Evolutionary conservation across 2,329 filamentous ascomycete species (phyloP), one percentile per base, ranked within the genome.

Genomic region (Lasiodiplodia sp.): DNA sequence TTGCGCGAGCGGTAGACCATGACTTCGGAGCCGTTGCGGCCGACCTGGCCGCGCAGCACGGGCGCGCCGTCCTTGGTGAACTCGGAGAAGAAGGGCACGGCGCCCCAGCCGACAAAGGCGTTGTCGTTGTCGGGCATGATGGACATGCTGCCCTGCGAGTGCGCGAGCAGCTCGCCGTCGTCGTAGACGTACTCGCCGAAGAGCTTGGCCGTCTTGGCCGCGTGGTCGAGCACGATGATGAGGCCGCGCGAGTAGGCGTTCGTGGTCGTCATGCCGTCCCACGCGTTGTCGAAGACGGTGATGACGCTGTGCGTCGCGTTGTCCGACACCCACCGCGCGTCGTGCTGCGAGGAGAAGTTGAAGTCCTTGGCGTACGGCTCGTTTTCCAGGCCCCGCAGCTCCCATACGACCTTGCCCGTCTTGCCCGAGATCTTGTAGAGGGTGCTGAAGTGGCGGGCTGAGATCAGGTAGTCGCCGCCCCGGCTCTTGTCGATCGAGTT

Each of bases 61-160:
- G 31, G 31, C 1, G 31, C 8, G 31, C 31, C 31, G 31, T 34
- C 31, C 7, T 7, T 10, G 31, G 7, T 7, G 31, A 34, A 34
- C 64, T 84, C 82, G 8, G 82, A 82, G 23, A 80, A 78, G 47
- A 81, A 76, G 2, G 75, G 73, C 28, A 76, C 73, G 67, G 81
- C 76, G 6, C 87, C 87, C 86, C 86, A 89, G 71, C 86, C 85
- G 34, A 89, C 82, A 49, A 89, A 77, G 10, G 82, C 82, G 69
- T 86, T 85, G 38, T 84, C 85, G 63, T 83, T 83, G 0, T 84
- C 81, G 0, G 89, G 80, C 31, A 34, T 34, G 10, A 87, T 71
- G 70, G 89, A 87, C 28, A 85, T 83, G 69, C 81, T 84, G 0
- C 83, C 84, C 69, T 86, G 84, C 0, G 85, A 86, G 60, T 81